Base-by-base conservation (phyloP, 345 rosid species). In the Sisymbrium irio region DNA sequence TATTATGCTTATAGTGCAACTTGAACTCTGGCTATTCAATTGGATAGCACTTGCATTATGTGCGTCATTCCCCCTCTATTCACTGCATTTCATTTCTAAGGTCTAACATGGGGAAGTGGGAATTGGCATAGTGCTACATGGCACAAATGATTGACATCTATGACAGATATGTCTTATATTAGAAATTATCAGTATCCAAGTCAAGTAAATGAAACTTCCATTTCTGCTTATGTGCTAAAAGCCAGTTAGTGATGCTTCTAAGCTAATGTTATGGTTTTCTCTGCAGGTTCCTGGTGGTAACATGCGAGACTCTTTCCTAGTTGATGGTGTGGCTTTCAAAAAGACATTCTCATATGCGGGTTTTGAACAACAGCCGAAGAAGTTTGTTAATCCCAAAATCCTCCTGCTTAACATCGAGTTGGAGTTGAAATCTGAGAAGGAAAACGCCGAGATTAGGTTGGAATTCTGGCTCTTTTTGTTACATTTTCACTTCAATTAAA, bases 261-360 rank as follows among this genome's bases (percentile, higher is more conserved):
- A 49, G 62, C 77, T 58, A 42, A 58, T 66, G 9, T 42, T 67
- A 44, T 79, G 55, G 53, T 75, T 65, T 77, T 3, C 39, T 49
- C 25, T 55, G 60, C 75, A 96, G 99, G 99, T 96, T 73, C 95
- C 97, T 6, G 99, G 99, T 71, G 98, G 99, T 56, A 93, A 62
- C 60, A 96, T 96, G 99, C 82, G 92, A 25, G 98, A 96, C 77
- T 96, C 99, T 22, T 96, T 96, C 83, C 82, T 96, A 35, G 99
- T 96, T 30, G 84, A 90, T 77, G 99, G 99, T 65, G 99, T 96
- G 59, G 99, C 98, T 71, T 96, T 96, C 71, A 96, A 96, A 62
- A 96, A 96, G 83, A 96, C 99, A n/a, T 96, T 96, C 79, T 92
- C 99, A 0, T 96, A 96, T 75, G 99, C 99, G 1, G 99, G 99